A percentile compares a stretch with the other conserved stretches of the same genome.
Conservation (phyloP, 1,284 basidiomycete species). For the Ganoderma multipileum region DNA sequence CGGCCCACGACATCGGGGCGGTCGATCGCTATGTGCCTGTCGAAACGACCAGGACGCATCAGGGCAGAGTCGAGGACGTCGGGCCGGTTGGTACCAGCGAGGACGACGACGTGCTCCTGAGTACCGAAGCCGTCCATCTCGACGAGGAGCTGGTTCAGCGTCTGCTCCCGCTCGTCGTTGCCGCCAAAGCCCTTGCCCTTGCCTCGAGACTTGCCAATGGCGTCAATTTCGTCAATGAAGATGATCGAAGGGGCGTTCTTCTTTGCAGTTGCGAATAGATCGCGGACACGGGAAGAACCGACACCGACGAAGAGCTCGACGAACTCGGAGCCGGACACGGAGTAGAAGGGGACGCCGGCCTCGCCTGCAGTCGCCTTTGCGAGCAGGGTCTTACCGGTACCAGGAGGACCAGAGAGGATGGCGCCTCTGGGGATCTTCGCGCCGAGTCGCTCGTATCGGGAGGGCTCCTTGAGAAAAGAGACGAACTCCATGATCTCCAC, state of each 20-base stretch:
- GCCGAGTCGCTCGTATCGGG: constrained; percentile 94
- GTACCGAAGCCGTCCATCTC: constrained; percentile 99
- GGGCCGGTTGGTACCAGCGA: constrained; percentile 96
- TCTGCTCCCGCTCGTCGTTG: constrained; percentile 98
- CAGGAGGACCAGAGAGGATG: constrained; percentile 97
- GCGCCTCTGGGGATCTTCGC: constrained; percentile 99
- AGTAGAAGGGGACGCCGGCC: constrained; percentile 96
- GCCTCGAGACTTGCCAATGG: constrained; percentile 95
- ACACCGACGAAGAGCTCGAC: constrained; percentile 99
- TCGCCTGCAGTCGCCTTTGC: constrained; percentile 99
- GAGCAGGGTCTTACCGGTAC: constrained; percentile 97
- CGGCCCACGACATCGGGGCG: constrained; percentile 94
- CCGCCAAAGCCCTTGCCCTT: constrained; percentile 92
- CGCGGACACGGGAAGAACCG: constrained; percentile 95
- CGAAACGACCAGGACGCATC: constrained; percentile 97
- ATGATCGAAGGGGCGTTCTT: constrained; percentile 99
- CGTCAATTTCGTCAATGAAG: constrained; percentile 98
- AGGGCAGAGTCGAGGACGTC: constrained; percentile 96
- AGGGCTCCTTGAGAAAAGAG: constrained; percentile 97
- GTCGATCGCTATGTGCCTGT: constrained; percentile 96
- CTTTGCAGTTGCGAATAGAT: constrained; percentile 97
- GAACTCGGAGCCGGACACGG: constrained; percentile 98
- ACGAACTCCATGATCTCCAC: constrained; percentile 99
- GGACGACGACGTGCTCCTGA: constrained; percentile 94
- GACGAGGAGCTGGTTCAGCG: constrained; percentile 96